Percentiles rank a stretch among this genome's conserved stretches.
Conservation (phyloP, 2,329 filamentous ascomycete genomes). For the Thielaviopsis musarum region DNA sequence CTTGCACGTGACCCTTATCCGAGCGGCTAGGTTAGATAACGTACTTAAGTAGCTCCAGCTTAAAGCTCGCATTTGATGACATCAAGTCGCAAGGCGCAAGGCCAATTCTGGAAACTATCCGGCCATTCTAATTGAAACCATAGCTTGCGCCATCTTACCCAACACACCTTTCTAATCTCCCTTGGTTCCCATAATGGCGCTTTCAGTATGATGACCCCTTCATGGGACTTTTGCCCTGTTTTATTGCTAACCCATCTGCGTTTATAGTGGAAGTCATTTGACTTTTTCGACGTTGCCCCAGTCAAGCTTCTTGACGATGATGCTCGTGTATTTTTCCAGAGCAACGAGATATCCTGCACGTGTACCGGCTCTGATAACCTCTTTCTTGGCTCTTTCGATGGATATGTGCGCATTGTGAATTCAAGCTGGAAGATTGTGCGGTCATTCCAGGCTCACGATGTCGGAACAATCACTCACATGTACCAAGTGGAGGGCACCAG, state of each 20-base stretch:
- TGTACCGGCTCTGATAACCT: slow-evolving; percentile 78
- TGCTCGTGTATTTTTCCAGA: slow-evolving; percentile 61
- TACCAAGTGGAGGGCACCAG: slow-evolving; percentile 79
- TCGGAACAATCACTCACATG: slow-evolving; percentile 72
- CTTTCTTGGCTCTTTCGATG: slow-evolving; percentile 75
- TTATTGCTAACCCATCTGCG: not conserved
- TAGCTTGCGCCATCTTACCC: not conserved
- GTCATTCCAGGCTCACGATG: slow-evolving; percentile 74
- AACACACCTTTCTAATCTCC: not conserved
- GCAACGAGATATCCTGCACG: slow-evolving; percentile 66
- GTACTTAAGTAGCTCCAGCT: not conserved
- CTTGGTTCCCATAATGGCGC: slow-evolving; percentile 3
- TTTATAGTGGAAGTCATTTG: slow-evolving; percentile 88
- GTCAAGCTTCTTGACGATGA: slow-evolving; percentile 68
- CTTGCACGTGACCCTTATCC: not conserved
- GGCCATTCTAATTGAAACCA: not conserved
- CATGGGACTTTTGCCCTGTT: not conserved
- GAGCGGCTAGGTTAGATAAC: not conserved
- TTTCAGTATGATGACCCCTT: slow-evolving; percentile 6
- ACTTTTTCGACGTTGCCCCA: slow-evolving; percentile 93
- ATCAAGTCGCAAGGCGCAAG: not conserved
- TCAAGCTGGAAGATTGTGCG: slow-evolving; percentile 73
- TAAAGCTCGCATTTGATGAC: not conserved
- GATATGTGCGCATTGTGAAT: slow-evolving; percentile 73
- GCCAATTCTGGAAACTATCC: not conserved